Evolutionary conservation across 768 basidiomycete genomes (phyloP).

Genomic region (Lactifluus pinguis): DNA sequence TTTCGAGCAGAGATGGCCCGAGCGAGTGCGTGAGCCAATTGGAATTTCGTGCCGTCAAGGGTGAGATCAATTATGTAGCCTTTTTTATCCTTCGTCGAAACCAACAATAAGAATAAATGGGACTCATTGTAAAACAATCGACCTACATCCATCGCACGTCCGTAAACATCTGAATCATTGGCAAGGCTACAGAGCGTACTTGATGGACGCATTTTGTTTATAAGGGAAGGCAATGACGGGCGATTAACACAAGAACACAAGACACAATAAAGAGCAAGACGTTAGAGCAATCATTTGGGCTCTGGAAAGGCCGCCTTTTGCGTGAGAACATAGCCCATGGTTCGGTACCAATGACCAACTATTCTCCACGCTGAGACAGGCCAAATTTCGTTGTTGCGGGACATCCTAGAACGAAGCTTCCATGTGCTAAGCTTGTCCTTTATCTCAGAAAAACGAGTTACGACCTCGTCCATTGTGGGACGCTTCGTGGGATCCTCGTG

Average conservation of each 20-base stretch:
- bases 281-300: not conserved
- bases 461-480: conserved; percentile 20
- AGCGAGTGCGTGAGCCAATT: no score
- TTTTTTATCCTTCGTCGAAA: no score
- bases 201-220: no score
- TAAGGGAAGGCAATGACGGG: not conserved
- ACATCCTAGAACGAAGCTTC: conserved; percentile 14
- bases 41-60: no score
- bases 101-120: no score
- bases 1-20: no score
- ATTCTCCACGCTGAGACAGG: not conserved
- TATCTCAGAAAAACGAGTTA: not conserved
- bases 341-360: not conserved
- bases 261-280: not conserved
- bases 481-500: conserved; percentile 28
- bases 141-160: no score
- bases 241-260: not conserved
- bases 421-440: not conserved
- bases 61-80: no score
- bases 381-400: conserved; percentile 3
- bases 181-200: no score
- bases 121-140: no score
- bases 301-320: conserved; percentile 9
- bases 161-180: no score
- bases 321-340: not conserved